Conservation (phyloP, 352 stramenopile species). For the Globisporangium ultimum region DNA sequence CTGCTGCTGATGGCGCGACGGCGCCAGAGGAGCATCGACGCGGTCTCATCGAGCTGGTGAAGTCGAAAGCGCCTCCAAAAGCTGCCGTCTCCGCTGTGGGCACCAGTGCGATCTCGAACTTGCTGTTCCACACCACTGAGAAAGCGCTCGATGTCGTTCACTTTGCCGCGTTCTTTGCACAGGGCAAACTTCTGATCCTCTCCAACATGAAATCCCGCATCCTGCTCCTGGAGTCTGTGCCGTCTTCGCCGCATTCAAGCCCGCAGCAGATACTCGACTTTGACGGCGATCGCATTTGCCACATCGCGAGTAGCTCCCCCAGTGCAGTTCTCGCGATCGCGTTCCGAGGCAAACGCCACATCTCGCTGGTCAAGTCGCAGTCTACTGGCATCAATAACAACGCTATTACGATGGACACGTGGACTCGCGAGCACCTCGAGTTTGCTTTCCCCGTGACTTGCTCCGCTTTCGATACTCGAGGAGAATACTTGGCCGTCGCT, state of each 20-base stretch:
- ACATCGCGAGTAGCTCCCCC: slow-evolving; percentile 13
- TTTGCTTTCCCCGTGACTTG: slow-evolving; percentile 40
- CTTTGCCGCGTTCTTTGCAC: slow-evolving; percentile 21
- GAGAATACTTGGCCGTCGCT: slow-evolving; percentile 36
- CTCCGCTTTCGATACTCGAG: slow-evolving; percentile 31
- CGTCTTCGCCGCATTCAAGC: slow-evolving; percentile 10
- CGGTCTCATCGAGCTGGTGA: neutral
- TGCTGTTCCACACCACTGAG: slow-evolving; percentile 7
- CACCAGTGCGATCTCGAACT: neutral
- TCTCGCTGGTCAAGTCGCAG: slow-evolving; percentile 19
- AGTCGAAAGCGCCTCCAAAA: slow-evolving; percentile 7
- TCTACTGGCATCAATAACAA: neutral
- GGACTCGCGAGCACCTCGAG: slow-evolving; percentile 13
- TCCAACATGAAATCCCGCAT: slow-evolving; percentile 25
- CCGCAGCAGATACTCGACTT: slow-evolving; percentile 10
- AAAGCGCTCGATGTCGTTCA: slow-evolving; percentile 11
- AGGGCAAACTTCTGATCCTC: slow-evolving; percentile 22
- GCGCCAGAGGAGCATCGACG: neutral
- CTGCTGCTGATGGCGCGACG: neutral
- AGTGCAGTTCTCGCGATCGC: slow-evolving; percentile 16
- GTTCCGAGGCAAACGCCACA: slow-evolving; percentile 24
- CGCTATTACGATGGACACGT: neutral
- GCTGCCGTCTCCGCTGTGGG: neutral
- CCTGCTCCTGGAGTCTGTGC: slow-evolving; percentile 6
- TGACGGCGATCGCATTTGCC: slow-evolving; percentile 20